phyloP scores from a whole-genome alignment of 495 filamentous ascomycete genomes.

The Xylaria telfairii region DNA sequence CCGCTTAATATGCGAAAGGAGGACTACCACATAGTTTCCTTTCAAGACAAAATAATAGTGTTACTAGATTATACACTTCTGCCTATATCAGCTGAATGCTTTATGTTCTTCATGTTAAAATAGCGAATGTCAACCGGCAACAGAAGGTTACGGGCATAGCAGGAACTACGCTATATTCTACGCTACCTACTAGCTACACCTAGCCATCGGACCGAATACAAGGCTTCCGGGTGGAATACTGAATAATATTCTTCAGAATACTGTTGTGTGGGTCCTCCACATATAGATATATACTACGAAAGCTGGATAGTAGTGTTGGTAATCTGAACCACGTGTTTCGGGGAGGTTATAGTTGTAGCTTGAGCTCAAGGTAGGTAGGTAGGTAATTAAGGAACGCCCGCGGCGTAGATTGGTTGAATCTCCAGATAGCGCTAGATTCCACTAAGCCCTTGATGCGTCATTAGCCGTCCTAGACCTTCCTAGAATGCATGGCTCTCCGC shows the following conservation, averaged over 20 bases:
- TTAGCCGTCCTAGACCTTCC: background rate
- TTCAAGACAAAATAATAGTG: no score
- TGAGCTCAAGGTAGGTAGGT: background rate
- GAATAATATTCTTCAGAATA: background rate
- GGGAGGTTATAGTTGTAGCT: background rate
- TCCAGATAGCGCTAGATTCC: background rate
- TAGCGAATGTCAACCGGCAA: no score
- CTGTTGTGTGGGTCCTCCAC: background rate
- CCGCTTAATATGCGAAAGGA: no score
- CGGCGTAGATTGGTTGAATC: no score
- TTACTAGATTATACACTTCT: no score
- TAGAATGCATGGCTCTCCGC: background rate
- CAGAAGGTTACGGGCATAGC: no score
- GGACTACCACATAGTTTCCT: no score
- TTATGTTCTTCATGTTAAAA: no score
- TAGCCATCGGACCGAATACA: background rate
- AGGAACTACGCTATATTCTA: no score
- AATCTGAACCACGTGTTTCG: background rate
- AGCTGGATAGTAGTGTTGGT: background rate
- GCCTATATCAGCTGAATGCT: no score
- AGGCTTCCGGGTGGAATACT: background rate
- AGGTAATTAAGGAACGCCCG: no score
- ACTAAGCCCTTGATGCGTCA: background rate
- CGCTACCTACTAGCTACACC: background rate
- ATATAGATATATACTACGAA: background rate